Evolutionary conservation across 23 red algal species (phyloP).

Genomic region (Gracilaria domingensis): DNA sequence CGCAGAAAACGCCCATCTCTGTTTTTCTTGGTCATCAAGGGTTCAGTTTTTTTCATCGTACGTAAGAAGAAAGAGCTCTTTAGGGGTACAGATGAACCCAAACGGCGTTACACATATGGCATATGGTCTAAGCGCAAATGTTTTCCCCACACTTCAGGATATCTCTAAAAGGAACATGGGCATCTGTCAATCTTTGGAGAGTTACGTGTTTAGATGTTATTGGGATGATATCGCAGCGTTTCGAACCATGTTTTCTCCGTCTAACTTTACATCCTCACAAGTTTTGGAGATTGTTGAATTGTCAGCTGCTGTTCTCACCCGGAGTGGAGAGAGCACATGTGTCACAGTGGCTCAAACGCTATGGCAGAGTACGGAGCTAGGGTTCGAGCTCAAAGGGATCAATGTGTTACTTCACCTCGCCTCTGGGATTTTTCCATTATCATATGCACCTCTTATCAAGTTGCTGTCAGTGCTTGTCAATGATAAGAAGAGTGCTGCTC

Average conservation of each 20-base stretch:
- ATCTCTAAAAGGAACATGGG: not conserved
- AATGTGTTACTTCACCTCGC: slow-evolving; percentile 38
- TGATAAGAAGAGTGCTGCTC: slow-evolving; percentile 42
- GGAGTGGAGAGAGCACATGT: slow-evolving; percentile 11
- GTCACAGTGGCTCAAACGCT: slow-evolving; percentile 10
- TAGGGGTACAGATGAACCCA: not conserved
- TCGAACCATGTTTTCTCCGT: slow-evolving; percentile 53
- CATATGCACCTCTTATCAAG: slow-evolving; percentile 46
- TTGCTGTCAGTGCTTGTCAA: slow-evolving; percentile 34
- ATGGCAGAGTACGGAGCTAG: slow-evolving; percentile 29
- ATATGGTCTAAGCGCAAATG: slow-evolving; percentile 26
- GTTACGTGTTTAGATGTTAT: slow-evolving; percentile 27
- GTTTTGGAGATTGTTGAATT: slow-evolving; percentile 43
- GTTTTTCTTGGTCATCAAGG: slow-evolving; percentile 58
- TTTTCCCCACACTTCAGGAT: slow-evolving; percentile 37
- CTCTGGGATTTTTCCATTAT: slow-evolving; percentile 46
- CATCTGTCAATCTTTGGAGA: slow-evolving; percentile 32
- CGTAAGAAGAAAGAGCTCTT: not conserved
- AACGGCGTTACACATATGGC: slow-evolving; percentile 32
- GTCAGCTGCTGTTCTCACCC: slow-evolving; percentile 11
- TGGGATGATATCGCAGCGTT: slow-evolving; percentile 64
- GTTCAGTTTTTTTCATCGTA: slow-evolving; percentile 5
- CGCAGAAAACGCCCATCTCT: slow-evolving; percentile 38
- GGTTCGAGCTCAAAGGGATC: not conserved
- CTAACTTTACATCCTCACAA: slow-evolving; percentile 27